Evolutionary conservation across 2,329 filamentous ascomycete species (phyloP).

Genomic region (Aspergillus pseudotamarii): DNA sequence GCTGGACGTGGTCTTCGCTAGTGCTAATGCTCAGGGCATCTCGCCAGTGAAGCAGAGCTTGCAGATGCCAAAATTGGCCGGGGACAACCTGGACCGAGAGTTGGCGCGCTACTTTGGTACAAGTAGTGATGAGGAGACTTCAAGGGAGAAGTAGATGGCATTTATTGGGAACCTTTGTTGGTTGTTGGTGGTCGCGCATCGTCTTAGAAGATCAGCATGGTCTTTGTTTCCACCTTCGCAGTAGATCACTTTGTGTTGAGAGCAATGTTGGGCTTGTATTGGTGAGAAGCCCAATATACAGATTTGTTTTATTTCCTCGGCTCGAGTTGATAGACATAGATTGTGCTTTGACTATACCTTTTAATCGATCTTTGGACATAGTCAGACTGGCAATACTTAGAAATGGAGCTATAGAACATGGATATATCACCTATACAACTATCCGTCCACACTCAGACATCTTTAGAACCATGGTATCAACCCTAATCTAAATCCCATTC

Average conservation of each 20-base stretch:
- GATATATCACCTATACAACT: background rate
- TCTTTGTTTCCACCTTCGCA: background rate
- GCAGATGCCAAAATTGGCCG: conserved; percentile 4
- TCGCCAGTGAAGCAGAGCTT: conserved; percentile 8
- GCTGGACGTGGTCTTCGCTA: conserved; percentile 52
- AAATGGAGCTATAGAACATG: background rate
- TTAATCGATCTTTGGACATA: too few relatives aligned
- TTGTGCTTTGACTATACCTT: background rate
- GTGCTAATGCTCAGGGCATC: conserved; percentile 8
- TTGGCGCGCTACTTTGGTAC: conserved; percentile 5
- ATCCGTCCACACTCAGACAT: background rate
- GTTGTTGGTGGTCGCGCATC: background rate
- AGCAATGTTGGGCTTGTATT: background rate
- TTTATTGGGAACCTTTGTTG: background rate
- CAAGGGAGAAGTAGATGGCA: background rate
- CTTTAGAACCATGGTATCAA: background rate
- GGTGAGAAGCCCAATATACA: background rate
- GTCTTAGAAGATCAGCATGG: background rate
- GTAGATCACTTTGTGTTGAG: background rate
- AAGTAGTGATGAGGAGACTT: background rate
- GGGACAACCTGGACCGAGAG: background rate
- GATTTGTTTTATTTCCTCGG: background rate
- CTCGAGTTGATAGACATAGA: background rate
- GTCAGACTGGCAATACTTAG: too few relatives aligned
- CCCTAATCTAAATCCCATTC: background rate